phyloP scores from a whole-genome alignment of 148 eudicot genomes.

The Diospyros kaki region DNA sequence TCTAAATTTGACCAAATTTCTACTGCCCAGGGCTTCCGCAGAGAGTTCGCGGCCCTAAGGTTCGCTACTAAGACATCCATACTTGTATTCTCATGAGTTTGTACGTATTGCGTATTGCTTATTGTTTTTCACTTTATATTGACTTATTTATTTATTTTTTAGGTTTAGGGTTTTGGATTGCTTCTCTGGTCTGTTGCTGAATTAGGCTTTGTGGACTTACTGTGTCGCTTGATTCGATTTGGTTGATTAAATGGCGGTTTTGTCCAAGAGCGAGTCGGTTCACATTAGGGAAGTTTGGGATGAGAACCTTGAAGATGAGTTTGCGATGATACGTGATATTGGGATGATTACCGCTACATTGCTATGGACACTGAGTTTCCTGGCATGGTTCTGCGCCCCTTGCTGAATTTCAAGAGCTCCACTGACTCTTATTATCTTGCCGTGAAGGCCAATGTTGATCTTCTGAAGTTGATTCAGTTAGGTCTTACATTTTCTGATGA shows the following conservation, averaged over 20 bases:
- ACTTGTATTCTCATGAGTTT: background rate
- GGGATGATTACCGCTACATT: constrained; percentile 19
- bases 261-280: background rate
- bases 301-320: constrained; percentile 16
- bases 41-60: background rate
- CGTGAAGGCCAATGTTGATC: constrained; percentile 18
- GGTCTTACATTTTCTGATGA: constrained; percentile 22
- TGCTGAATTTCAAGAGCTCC: background rate
- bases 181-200: background rate
- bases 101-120: background rate
- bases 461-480: constrained; percentile 20
- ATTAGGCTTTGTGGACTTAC: constrained; percentile 11
- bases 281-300: constrained; percentile 22
- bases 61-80: background rate
- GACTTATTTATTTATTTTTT: background rate
- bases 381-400: background rate
- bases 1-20: background rate
- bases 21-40: background rate
- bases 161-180: background rate
- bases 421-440: background rate
- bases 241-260: constrained; percentile 5
- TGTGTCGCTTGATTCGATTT: constrained; percentile 7
- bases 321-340: constrained; percentile 12
- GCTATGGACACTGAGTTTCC: constrained; percentile 21
- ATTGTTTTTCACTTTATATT: background rate